Evolutionary conservation across 257 asterid species (phyloP).

Genomic region (Misopates orontium): DNA sequence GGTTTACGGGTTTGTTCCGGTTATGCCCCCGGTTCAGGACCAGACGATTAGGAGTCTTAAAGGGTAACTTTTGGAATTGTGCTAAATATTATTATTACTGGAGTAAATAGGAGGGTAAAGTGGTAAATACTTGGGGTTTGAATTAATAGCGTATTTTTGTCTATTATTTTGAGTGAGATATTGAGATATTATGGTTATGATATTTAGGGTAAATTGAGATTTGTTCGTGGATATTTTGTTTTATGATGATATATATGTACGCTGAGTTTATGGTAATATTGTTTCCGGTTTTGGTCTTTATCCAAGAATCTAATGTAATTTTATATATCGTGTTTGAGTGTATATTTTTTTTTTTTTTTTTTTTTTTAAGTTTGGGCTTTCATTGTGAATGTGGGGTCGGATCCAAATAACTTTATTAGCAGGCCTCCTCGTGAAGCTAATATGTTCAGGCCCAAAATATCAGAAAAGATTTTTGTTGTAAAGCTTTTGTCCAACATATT

Average conservation of each 20-base stretch:
- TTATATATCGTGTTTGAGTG: neutral
- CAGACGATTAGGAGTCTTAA: conserved; percentile 33
- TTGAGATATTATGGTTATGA: neutral
- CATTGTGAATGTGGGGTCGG: too few species aligned
- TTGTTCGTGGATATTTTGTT: neutral
- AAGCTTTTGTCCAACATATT: too few species aligned
- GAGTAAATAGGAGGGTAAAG: neutral
- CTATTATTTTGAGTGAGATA: neutral
- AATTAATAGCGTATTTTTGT: neutral
- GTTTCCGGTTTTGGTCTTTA: neutral
- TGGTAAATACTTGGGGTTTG: neutral
- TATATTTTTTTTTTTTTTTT: too few species aligned
- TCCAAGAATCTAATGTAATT: neutral
- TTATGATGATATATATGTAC: neutral
- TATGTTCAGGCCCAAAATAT: too few species aligned
- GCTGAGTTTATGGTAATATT: neutral
- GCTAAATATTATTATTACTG: neutral
- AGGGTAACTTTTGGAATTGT: conserved; percentile 21
- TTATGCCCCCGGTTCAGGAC: conserved; percentile 32
- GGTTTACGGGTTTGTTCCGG: conserved; percentile 44
- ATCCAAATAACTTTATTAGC: neutral
- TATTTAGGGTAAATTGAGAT: neutral
- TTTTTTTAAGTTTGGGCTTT: too few species aligned
- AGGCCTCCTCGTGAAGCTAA: neutral
- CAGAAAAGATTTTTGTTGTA: too few species aligned